These are phyloP conservation scores for Actinomortierella wolfii DNA, from an alignment of 371 early-diverging fungal genomes.

Conservation along the genomic window DNA sequence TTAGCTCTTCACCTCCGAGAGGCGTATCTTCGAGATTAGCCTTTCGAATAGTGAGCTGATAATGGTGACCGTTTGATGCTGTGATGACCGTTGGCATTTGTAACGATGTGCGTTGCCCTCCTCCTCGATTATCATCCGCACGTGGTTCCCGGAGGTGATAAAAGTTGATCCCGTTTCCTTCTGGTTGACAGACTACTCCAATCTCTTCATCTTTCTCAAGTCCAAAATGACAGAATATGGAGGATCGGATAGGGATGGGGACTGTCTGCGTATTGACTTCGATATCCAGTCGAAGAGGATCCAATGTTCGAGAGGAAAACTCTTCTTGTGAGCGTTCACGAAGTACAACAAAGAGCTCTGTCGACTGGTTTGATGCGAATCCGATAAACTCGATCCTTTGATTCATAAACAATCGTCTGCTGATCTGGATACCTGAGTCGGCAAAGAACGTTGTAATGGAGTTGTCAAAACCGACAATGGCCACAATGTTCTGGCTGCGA, in stretches of 20 bases:
- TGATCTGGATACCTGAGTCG: conserved; percentile 45
- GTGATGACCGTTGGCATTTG: too few species aligned
- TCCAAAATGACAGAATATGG: conserved; percentile 1
- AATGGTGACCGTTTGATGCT: too few species aligned
- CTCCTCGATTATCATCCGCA: too few species aligned
- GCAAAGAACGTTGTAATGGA: conserved; percentile 42
- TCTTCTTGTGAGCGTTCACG: conserved; percentile 5
- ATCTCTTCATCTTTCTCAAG: too few species aligned
- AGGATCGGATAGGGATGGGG: conserved; percentile 30
- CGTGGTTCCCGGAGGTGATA: conserved; percentile 2
- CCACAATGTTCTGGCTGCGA: conserved; percentile 8
- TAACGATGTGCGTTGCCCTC: too few species aligned
- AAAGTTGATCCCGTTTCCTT: conserved; percentile 31
- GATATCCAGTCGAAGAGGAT: conserved; percentile 37
- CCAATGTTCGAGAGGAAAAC: conserved; percentile 9
- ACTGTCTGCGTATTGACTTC: conserved; percentile 16
- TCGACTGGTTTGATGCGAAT: conserved; percentile 7
- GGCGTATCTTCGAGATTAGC: too few species aligned
- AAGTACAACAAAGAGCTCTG: conserved; percentile 32
- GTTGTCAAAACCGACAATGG: conserved; percentile 37
- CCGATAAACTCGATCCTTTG: conserved; percentile 36
- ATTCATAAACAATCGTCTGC: conserved; percentile 32
- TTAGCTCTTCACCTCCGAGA: too few species aligned
- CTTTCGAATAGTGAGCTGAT: too few species aligned
- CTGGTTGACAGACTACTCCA: conserved; percentile 33